phyloP scores from a whole-genome alignment of 2,329 filamentous ascomycete species.

The Graphilbum sp. region DNA sequence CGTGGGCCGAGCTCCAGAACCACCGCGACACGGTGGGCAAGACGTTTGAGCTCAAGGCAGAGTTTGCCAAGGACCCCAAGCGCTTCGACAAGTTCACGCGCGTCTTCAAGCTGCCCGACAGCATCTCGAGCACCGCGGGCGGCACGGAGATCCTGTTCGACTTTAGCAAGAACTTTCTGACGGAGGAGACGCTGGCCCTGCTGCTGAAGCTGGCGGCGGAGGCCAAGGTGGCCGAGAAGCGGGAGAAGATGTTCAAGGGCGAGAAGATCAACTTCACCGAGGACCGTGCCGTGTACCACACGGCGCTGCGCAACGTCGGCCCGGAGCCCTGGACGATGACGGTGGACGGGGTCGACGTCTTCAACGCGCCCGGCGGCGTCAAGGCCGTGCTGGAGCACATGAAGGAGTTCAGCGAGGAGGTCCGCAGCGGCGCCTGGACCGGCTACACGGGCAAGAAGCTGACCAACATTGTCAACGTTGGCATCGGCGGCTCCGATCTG shows the following conservation, averaged over 20 bases:
- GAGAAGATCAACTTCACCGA: conserved; percentile 99
- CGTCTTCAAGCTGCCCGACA: conserved; percentile 66
- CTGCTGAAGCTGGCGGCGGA: conserved; percentile 84
- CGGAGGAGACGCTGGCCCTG: conserved; percentile 75
- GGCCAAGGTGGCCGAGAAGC: conserved; percentile 78
- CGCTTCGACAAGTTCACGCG: conserved; percentile 85
- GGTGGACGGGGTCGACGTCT: conserved; percentile 85
- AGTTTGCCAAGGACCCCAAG: conserved; percentile 73
- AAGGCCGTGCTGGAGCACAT: conserved; percentile 88
- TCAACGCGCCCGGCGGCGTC: conserved; percentile 75
- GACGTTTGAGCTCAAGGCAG: conserved; percentile 82
- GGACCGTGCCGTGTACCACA: conserved; percentile 87
- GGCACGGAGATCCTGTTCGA: conserved; percentile 85
- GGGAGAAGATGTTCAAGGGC: conserved; percentile 93
- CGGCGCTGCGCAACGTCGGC: conserved; percentile 77
- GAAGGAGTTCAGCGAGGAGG: conserved; percentile 93
- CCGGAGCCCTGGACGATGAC: conserved; percentile 53
- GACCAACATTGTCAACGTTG: conserved; percentile 90
- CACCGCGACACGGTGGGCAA: conserved; percentile 79
- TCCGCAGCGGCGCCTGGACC: conserved; percentile 91
- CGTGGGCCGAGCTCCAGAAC: conserved; percentile 81
- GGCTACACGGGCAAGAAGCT: conserved; percentile 96
- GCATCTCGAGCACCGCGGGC: conserved; percentile 37
- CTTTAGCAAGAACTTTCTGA: conserved; percentile 98
- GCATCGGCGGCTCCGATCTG: conserved; percentile 97